phyloP scores from a whole-genome alignment of 306 rosid species.

The Amphicarpaea edgeworthii region DNA sequence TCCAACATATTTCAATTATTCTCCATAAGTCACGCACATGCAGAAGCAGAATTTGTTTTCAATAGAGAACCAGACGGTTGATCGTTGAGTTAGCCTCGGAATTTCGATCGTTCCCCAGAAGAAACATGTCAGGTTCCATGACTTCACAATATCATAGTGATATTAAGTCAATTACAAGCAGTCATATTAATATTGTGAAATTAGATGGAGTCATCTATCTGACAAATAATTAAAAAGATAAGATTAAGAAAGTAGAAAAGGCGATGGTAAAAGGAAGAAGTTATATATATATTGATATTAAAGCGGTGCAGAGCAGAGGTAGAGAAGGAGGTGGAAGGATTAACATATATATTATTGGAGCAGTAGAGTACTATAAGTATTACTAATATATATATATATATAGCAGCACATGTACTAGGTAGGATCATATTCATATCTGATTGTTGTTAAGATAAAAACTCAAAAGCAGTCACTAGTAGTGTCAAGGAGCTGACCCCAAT shows the following conservation, averaged over 20 bases:
- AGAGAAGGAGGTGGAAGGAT: background rate
- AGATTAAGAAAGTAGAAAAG: background rate
- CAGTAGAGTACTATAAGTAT: background rate
- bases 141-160: too few species aligned
- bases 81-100: background rate
- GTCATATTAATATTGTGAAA: background rate
- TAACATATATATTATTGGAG: background rate
- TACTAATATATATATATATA: too few species aligned
- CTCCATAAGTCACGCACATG: background rate
- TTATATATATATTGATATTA: background rate
- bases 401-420: background rate
- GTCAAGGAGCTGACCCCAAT: conserved; percentile 22
- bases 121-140: background rate
- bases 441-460: background rate
- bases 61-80: background rate
- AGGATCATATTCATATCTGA: background rate
- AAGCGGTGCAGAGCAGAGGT: background rate
- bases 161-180: background rate
- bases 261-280: background rate
- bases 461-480: conserved; percentile 34
- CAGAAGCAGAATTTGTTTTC: background rate
- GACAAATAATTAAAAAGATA: background rate
- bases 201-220: background rate
- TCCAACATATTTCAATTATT: background rate
- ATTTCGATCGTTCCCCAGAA: background rate